Conservation (phyloP, 768 basidiomycete genomes). For the Collybiopsis luxurians region DNA sequence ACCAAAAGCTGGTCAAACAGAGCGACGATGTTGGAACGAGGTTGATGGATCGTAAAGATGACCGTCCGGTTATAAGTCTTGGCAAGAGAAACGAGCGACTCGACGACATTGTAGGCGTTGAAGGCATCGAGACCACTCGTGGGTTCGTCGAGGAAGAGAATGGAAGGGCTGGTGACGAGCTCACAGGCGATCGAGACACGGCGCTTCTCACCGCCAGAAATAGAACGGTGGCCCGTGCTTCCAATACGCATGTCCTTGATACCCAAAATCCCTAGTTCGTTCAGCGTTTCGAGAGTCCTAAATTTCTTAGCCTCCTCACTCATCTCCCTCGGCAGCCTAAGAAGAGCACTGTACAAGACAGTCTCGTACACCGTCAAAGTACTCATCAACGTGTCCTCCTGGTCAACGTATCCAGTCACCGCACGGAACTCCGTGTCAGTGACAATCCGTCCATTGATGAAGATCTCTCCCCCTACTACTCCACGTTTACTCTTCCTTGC, state of each 20-base stretch:
- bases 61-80: constrained; percentile 91
- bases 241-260: constrained; percentile 93
- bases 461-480: constrained; percentile 63
- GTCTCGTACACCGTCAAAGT: constrained; percentile 99
- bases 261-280: constrained; percentile 88
- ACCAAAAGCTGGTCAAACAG: constrained; percentile 91
- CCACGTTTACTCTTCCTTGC: constrained; percentile 90
- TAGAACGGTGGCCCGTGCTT: constrained; percentile 81
- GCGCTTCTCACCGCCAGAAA: constrained; percentile 97
- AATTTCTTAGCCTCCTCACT: constrained; percentile 93
- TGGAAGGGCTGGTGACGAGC: constrained; percentile 94
- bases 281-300: constrained; percentile 92
- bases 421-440: constrained; percentile 73
- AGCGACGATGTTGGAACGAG: constrained; percentile 94
- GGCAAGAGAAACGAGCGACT: constrained; percentile 82
- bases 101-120: constrained; percentile 94
- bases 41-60: constrained; percentile 97
- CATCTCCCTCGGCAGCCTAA: constrained; percentile 94
- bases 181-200: constrained; percentile 98
- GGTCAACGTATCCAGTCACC: constrained; percentile 94
- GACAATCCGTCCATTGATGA: constrained; percentile 85
- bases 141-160: constrained; percentile 95
- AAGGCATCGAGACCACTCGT: constrained; percentile 95
- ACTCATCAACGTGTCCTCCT: constrained; percentile 96
- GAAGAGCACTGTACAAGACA: constrained; percentile 86